phyloP scores from a whole-genome alignment of 805 yeast species.

The Wickerhamomyces sydowiorum region DNA sequence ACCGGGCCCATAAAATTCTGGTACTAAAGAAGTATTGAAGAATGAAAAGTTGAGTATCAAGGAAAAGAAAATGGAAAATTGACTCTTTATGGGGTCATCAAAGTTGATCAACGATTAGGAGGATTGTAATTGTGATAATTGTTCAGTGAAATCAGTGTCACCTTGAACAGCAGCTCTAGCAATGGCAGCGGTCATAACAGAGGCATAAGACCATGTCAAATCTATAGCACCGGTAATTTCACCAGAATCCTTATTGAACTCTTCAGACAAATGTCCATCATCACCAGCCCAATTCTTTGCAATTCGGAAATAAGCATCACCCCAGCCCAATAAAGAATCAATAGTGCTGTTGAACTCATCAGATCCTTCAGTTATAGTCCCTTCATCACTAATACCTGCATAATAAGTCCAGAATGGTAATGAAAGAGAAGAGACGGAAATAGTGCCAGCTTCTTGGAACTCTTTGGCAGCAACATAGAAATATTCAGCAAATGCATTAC shows the following conservation, averaged over 20 bases:
- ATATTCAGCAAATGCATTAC: conserved; percentile 27
- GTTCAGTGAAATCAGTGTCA: not conserved
- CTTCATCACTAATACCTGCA: not conserved
- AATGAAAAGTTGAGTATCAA: too few relatives aligned
- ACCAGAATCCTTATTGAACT: conserved; percentile 59
- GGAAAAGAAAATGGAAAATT: too few relatives aligned
- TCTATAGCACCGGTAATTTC: conserved; percentile 68
- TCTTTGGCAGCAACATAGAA: conserved; percentile 22
- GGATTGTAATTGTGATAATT: too few relatives aligned
- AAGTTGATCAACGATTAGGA: too few relatives aligned
- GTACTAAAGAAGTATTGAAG: too few relatives aligned
- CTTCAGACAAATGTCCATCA: conserved; percentile 66
- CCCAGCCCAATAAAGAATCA: not conserved
- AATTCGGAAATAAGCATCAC: conserved; percentile 24
- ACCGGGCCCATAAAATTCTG: too few relatives aligned
- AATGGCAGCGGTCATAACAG: conserved; percentile 36
- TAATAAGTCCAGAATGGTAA: not conserved
- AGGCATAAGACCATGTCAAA: conserved; percentile 71
- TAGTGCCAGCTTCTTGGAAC: not conserved
- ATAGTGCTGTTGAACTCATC: not conserved
- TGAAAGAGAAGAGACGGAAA: not conserved
- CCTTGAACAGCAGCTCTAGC: not conserved
- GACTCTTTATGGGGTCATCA: too few relatives aligned
- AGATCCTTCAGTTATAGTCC: not conserved
- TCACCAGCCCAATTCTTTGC: conserved; percentile 39